Base-by-base conservation (phyloP, 768 basidiomycete genomes). In the Russula compacta region DNA sequence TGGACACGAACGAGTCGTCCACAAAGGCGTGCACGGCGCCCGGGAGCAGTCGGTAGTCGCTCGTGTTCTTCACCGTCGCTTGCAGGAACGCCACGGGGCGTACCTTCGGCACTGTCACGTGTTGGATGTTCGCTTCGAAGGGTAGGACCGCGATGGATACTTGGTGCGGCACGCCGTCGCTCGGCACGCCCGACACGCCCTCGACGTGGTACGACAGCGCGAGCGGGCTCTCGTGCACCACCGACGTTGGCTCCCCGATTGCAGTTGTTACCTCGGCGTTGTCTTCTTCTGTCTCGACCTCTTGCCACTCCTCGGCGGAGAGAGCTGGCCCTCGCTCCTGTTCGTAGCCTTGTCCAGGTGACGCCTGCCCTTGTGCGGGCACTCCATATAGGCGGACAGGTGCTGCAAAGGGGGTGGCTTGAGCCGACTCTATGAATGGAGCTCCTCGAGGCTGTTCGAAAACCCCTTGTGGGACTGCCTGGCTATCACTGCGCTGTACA, bases 1-100 rank as follows among this genome's bases (percentile, higher is more conserved):
- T 78, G n/a, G 83, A 79, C 4, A 84, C 81, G 67, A 78, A 83
- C 53, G 75, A 75, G 58, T 82, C 81, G 65, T 85, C 79, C 59
- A 84, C 67, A 66, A 84, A 81, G 29, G 85, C 78, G 59, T 71
- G 77, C 42, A 83, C 78, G 0, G 75, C 72, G 0, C 84, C 84
- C 8, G 80, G 73, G 2, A 86, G 76, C 33, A 85, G 72, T 32
- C 78, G 73, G 64, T 82, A 82, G 54, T 81, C 80, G 67, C 80
- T 83, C 47, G 75, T 79, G 65, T 85, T 85, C 69, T 79, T 78
- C 54, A 85, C 78, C 0, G 33, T 63, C 32, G 64, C 60, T 73
- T 69, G 60, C 76, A 83, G 68, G 64, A 79, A 84, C 8, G 79
- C 81, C 17, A 75, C 71, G 1, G 79, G 73, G 40, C 77, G 77